phyloP scores from a whole-genome alignment of 1,284 basidiomycete genomes.

The Puccinia coronata region DNA sequence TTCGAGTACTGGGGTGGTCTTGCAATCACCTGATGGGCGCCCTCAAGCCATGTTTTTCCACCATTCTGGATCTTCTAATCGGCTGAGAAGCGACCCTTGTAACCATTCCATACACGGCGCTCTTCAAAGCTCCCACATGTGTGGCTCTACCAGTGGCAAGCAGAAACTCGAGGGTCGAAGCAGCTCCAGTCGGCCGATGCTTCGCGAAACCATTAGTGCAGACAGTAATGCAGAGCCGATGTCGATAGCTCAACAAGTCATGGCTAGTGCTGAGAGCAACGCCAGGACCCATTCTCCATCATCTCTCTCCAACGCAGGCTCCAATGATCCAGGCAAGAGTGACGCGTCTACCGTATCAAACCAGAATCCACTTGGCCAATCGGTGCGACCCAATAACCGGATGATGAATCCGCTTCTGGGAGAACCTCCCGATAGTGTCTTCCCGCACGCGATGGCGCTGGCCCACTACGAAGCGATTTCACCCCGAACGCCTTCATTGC shows the following conservation, averaged over 20 bases:
- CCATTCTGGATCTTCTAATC: slow-evolving; percentile 38
- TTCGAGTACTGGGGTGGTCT: slow-evolving; percentile 37
- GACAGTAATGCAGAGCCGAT: slow-evolving; percentile 10
- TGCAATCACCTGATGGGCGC: slow-evolving; percentile 42
- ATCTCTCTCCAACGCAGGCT: slow-evolving; percentile 8
- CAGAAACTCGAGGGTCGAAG: background rate
- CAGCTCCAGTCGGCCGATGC: slow-evolving; percentile 29
- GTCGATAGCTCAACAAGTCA: slow-evolving; percentile 30
- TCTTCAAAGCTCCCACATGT: background rate
- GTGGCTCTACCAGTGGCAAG: slow-evolving; percentile 13
- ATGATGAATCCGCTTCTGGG: background rate
- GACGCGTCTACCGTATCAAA: slow-evolving; percentile 21
- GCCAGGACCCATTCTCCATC: slow-evolving; percentile 21
- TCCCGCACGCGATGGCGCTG: slow-evolving; percentile 33
- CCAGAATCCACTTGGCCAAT: slow-evolving; percentile 19
- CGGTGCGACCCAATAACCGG: background rate
- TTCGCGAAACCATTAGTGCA: background rate
- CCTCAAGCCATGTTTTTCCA: slow-evolving; percentile 50
- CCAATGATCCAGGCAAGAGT: slow-evolving; percentile 20
- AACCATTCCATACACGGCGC: slow-evolving; percentile 7
- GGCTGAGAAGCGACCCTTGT: background rate
- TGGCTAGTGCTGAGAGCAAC: background rate
- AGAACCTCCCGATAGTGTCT: slow-evolving; percentile 6
- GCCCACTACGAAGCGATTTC: slow-evolving; percentile 43
- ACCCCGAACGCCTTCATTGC: slow-evolving; percentile 21